Evolutionary conservation across 2,329 filamentous ascomycete species (phyloP), one percentile per base, ranked within the genome.

Genomic region (Fusarium clavum): DNA sequence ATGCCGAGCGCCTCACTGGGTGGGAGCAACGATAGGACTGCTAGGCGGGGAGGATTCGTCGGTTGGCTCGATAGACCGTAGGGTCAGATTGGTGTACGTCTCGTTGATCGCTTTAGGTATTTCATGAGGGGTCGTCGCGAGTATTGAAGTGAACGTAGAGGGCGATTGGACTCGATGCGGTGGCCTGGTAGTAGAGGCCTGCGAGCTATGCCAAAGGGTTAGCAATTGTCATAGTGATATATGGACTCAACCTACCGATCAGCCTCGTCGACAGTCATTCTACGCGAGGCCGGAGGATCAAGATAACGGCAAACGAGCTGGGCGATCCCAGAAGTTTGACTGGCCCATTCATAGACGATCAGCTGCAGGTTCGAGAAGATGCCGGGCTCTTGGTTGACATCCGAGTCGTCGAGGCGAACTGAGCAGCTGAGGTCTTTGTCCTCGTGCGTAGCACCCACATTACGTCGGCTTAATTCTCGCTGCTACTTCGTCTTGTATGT

Each of bases 101-200:
- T 8, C 22, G 0, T 59, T 24, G 3, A 56, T 11, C 9, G 5
- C 14, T 8, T 9, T n/a, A 4, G 45, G 14, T 0, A 55, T 55
- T 1, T 25, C 11, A 7, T 8, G 24, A 18, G 5, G 24, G 7
- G 4, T 61, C 54, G 20, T 60, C 5, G 10, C 20, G 25, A 5
- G 29, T 29, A 8, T 64, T 16, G 44, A 60, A 4, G 20, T 46
- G 66, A 5, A 56, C 45, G 43, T 57, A 67, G 8, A 45, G 63
- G 43, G 70, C 66, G n/a, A 68, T 68, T 22, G 43, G 44, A 43
- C 8, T 40, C 49, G 16, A 57, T 30, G 20, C 32, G 45, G 40
- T 64, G 57, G 8, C 59, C 57, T 44, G 9, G 58, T 40, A n/a
- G 29, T 5, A 1, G 58, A 67, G 0, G 54, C 24, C 0, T 51